Evolutionary conservation across 1,284 basidiomycete species (phyloP), one percentile per base, ranked within the genome.

Genomic region (Apiotrichum gamsii): DNA sequence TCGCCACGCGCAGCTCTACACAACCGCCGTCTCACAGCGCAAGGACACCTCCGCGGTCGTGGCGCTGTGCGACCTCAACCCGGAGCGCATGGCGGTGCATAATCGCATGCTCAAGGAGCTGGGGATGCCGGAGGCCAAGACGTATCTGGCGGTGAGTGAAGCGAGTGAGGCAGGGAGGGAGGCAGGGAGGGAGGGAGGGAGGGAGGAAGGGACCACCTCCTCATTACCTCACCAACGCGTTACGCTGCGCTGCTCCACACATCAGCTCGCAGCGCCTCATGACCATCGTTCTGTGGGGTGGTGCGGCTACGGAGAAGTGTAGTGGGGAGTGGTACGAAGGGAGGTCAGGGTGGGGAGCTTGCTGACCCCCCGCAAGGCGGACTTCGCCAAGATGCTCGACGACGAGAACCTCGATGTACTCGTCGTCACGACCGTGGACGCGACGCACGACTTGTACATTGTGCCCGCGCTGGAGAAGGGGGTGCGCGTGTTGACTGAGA

Each of bases 401-500:
- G 72, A 74, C 45, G 75, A 77, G 58, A 72, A 69, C 33, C 74
- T 79, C 23, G 75, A 79, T 55, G 73, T 73, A 5, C 60, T 78
- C 3, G 77, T 80, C 8, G 72, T 80, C 5, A 79, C 77, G n/a
- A 78, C 77, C 38, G 69, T 79, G 24, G 78, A 80, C 59, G 74
- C 75, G 6, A 66, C 76, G 37, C 78, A 80, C 54, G 75, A 79
- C 60, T 37, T 65, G 43, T 79, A 77, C 60, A 79, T 79, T 51
- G 54, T 69, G 24, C 67, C 69, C 1, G 69, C 67, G 9, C 39
- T 71, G 8, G 52, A 64, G 40, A 45, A 47, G 16, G 65, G 69
- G n/a, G 61, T 71, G 51, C 57, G 58, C 19, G 77, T 79, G 6
- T 55, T 80, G 30, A 77, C 78, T 9, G 78, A 80, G 62, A 79